Evolutionary conservation across 2,329 filamentous ascomycete genomes (phyloP).

Genomic region (Pyrenophora graminea): DNA sequence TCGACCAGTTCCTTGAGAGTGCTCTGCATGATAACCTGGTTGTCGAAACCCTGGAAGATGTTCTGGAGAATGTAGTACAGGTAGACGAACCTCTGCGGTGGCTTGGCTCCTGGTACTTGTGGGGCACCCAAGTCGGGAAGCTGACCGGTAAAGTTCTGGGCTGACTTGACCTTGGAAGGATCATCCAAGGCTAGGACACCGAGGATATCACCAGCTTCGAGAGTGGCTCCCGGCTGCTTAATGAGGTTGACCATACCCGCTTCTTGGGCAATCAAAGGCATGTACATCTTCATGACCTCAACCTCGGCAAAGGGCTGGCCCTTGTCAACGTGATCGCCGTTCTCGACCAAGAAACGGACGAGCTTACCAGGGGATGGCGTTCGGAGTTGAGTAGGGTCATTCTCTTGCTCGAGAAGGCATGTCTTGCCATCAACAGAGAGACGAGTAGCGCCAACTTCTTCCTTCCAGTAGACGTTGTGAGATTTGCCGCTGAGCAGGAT

Average conservation of each 20-base stretch:
- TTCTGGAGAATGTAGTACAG: constrained; percentile 79
- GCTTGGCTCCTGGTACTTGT: constrained; percentile 86
- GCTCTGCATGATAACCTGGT: constrained; percentile 90
- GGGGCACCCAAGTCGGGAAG: constrained; percentile 85
- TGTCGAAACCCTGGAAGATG: constrained; percentile 92
- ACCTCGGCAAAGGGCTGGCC: constrained; percentile 95
- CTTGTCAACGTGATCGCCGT: constrained; percentile 88
- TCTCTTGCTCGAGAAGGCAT: constrained; percentile 96
- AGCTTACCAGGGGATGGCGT: constrained; percentile 96
- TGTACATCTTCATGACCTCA: constrained; percentile 99
- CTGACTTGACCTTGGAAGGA: constrained; percentile 93
- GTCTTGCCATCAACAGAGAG: constrained; percentile 98
- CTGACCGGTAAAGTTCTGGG: constrained; percentile 88
- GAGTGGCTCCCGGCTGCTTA: constrained; percentile 97
- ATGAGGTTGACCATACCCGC: constrained; percentile 97
- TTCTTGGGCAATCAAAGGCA: constrained; percentile 93
- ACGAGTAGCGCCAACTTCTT: constrained; percentile 93
- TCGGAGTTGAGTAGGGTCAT: constrained; percentile 94
- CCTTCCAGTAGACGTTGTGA: constrained; percentile 99
- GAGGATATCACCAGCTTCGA: constrained; percentile 97
- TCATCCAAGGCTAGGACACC: constrained; percentile 95
- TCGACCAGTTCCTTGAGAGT: constrained; percentile 88
- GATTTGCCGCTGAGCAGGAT: constrained; percentile 89
- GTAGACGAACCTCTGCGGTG: constrained; percentile 81
- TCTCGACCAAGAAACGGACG: constrained; percentile 96